phyloP scores from a whole-genome alignment of 2,329 filamentous ascomycete genomes.

The Xylaria sp. region DNA sequence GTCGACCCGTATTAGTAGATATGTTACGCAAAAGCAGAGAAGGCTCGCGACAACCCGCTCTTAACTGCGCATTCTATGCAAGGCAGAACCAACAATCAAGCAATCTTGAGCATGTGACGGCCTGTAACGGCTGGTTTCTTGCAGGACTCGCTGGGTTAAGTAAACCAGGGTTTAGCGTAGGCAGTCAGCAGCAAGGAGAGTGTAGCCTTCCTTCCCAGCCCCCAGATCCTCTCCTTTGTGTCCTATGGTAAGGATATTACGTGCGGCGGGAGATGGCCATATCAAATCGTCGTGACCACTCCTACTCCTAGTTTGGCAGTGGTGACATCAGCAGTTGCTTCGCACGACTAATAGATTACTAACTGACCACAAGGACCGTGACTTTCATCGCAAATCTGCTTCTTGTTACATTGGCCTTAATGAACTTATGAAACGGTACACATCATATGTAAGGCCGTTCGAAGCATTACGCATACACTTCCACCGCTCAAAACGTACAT shows the following conservation, averaged over 20 bases:
- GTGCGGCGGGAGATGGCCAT: background rate
- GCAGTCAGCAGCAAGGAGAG: background rate
- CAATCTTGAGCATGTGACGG: slow-evolving; percentile 10
- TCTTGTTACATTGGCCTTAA: background rate
- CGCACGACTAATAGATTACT: background rate
- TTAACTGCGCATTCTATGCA: slow-evolving; percentile 6
- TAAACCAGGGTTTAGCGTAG: background rate
- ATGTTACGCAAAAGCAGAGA: background rate
- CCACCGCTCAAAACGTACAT: background rate
- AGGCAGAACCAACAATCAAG: slow-evolving; percentile 3
- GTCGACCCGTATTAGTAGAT: too few species aligned
- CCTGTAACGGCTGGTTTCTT: background rate
- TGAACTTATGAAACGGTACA: background rate
- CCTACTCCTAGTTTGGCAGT: background rate
- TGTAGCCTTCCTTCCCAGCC: slow-evolving; percentile 7
- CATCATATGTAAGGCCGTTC: background rate
- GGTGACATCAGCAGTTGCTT: background rate
- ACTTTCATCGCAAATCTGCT: background rate
- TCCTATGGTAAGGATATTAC: background rate
- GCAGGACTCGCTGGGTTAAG: background rate
- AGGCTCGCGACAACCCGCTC: background rate
- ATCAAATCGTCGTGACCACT: background rate
- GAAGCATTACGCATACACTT: background rate
- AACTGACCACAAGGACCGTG: background rate
- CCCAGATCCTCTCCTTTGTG: background rate